These are phyloP conservation scores for Penicillium sp. DNA, from an alignment of 2,329 filamentous ascomycete species.

Conservation along the genomic window DNA sequence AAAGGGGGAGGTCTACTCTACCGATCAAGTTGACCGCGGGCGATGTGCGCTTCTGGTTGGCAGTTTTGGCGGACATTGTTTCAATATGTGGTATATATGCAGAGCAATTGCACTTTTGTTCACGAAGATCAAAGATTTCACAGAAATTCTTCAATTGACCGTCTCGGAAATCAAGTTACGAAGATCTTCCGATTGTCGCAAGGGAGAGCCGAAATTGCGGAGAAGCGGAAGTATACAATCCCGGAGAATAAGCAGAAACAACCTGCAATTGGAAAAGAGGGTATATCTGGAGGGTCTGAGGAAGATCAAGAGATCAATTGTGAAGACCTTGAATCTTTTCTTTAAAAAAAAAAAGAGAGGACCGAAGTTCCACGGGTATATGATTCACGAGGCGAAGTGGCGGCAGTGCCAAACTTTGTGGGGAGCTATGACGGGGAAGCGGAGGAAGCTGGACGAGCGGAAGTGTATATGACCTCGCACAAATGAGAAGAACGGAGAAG, in stretches of 20 bases:
- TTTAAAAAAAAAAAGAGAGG: background rate
- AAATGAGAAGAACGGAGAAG: background rate
- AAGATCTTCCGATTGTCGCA: slow-evolving; percentile 16
- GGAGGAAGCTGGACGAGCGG: slow-evolving; percentile 42
- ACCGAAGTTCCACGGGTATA: slow-evolving; percentile 13
- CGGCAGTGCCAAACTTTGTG: slow-evolving; percentile 25
- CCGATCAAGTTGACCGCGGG: slow-evolving; percentile 89
- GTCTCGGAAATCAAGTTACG: slow-evolving; percentile 5
- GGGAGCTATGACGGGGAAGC: slow-evolving; percentile 39
- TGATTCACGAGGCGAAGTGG: slow-evolving; percentile 26
- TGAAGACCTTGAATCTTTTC: background rate
- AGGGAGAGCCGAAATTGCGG: slow-evolving; percentile 32
- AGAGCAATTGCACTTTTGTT: slow-evolving; percentile 6
- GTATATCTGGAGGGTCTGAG: background rate
- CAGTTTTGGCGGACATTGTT: slow-evolving; percentile 61
- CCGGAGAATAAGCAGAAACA: slow-evolving; percentile 14
- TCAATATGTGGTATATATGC: slow-evolving; percentile 7
- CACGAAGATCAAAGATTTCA: slow-evolving; percentile 1
- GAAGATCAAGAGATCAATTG: background rate
- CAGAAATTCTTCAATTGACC: background rate
- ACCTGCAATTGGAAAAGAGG: background rate
- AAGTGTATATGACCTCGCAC: slow-evolving; percentile 24
- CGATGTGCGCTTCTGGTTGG: slow-evolving; percentile 70
- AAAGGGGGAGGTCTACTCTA: slow-evolving; percentile 46
- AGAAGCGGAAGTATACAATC: slow-evolving; percentile 38